These are phyloP conservation scores for Paecilomyces dactylethromorphus DNA, from an alignment of 2,329 filamentous ascomycete species.

Conservation along the genomic window DNA sequence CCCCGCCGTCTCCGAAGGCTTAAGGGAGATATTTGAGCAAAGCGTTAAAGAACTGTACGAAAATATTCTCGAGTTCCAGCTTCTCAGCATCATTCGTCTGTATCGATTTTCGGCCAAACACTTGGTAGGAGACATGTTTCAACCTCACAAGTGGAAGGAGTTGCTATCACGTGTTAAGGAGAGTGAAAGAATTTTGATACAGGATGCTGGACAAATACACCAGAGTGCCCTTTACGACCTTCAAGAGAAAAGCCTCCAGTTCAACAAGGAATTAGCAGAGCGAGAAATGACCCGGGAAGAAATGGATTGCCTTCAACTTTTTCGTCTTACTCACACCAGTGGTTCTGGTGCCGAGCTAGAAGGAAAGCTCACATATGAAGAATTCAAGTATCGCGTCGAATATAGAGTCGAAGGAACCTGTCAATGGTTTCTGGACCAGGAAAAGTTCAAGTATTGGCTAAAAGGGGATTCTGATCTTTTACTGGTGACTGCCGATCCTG, in stretches of 20 bases:
- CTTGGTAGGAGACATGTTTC: not conserved
- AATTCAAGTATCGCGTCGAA: conserved; percentile 18
- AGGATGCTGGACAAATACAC: not conserved
- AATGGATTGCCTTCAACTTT: conserved; percentile 4
- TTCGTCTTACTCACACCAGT: conserved; percentile 2
- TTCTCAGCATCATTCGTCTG: not conserved
- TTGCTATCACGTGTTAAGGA: not conserved
- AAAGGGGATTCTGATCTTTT: conserved; percentile 2
- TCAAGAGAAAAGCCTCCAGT: not conserved
- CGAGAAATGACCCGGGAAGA: not conserved
- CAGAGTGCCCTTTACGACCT: not conserved
- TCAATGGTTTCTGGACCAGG: conserved; percentile 12
- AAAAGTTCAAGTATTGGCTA: conserved; percentile 7
- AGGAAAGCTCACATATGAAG: not conserved
- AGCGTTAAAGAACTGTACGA: not conserved
- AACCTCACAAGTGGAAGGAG: not conserved
- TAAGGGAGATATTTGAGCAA: not conserved
- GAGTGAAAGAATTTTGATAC: not conserved
- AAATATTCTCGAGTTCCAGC: not conserved
- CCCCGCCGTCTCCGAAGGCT: not conserved
- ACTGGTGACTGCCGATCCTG: conserved; percentile 5
- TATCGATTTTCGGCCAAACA: not conserved
- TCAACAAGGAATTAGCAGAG: not conserved
- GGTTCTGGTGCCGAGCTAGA: not conserved
- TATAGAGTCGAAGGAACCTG: conserved; percentile 24